These are phyloP conservation scores for Calocybe cyanea DNA, from an alignment of 768 basidiomycete species.

Conservation along the genomic window DNA sequence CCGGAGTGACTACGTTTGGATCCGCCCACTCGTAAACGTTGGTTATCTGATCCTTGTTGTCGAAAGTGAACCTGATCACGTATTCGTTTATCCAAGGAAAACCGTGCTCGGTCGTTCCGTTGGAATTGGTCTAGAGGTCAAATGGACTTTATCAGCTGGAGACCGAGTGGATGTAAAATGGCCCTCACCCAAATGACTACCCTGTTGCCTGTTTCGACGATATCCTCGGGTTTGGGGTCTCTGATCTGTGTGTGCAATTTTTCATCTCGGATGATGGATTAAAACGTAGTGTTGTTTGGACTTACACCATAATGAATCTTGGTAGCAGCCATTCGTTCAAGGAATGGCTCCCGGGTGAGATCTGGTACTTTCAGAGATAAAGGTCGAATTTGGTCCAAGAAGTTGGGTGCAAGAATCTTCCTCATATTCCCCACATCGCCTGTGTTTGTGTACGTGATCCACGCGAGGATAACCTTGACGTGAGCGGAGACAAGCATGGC, in stretches of 20 bases:
- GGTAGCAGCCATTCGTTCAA: conserved; percentile 3
- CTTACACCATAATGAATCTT: conserved; percentile 5
- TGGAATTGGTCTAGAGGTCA: conserved; percentile 3
- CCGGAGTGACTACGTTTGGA: not conserved
- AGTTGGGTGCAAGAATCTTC: conserved; percentile 1
- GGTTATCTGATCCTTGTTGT: not conserved
- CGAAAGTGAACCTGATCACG: conserved; percentile 4
- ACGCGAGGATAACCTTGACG: conserved; percentile 1
- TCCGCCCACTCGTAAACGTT: conserved; percentile 6
- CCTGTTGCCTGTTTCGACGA: not conserved
- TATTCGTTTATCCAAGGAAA: conserved; percentile 8
- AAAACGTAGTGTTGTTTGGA: not conserved
- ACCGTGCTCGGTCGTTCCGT: conserved; percentile 5
- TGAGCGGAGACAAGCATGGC: not conserved
- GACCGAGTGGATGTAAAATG: not conserved
- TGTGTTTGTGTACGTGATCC: conserved; percentile 4
- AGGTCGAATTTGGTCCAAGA: conserved; percentile 6
- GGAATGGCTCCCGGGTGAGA: conserved; percentile 2
- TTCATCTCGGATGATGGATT: not conserved
- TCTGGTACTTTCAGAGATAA: conserved; percentile 2
- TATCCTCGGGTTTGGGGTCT: not conserved
- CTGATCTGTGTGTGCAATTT: not conserved
- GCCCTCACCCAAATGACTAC: conserved; percentile 6
- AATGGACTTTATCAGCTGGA: not conserved
- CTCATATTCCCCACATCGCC: conserved; percentile 5